Conservation (phyloP, 441 rosid species). For the Lepidium campestre region DNA sequence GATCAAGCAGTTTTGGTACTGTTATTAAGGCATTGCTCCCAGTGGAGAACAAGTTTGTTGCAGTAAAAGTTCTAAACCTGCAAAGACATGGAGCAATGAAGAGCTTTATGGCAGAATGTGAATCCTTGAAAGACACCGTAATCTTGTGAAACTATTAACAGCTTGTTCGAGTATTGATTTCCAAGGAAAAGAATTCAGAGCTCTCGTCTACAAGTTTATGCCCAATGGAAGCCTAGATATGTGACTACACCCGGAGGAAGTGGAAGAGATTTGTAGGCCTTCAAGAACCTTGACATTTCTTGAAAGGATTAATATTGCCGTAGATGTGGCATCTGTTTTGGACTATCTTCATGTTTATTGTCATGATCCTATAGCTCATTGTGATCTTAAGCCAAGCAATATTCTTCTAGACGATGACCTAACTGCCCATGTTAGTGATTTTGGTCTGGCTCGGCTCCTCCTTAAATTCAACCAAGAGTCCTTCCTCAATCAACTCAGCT, state of each 20-base stretch:
- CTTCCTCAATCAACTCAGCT: neutral
- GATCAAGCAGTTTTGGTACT: conserved; percentile 19
- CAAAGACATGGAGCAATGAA: conserved; percentile 10
- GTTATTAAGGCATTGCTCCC: conserved; percentile 13
- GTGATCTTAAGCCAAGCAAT: conserved; percentile 16
- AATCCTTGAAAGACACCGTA: conserved; percentile 8
- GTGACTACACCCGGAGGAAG: conserved; percentile 10
- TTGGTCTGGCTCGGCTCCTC: conserved; percentile 6
- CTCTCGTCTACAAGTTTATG: conserved; percentile 10
- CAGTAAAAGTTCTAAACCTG: conserved; percentile 4
- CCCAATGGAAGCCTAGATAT: conserved; percentile 7
- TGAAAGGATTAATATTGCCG: neutral
- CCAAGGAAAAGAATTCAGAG: conserved; percentile 14
- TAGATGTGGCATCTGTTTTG: conserved; percentile 14
- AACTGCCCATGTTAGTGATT: conserved; percentile 1
- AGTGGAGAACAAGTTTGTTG: neutral
- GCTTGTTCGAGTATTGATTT: conserved; percentile 15
- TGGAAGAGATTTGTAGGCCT: neutral
- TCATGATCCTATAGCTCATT: conserved; percentile 8
- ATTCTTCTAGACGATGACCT: conserved; percentile 1
- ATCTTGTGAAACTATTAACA: conserved; percentile 16
- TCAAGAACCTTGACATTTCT: conserved; percentile 8
- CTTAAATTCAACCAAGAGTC: neutral
- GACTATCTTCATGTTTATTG: conserved; percentile 12
- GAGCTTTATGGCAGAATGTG: conserved; percentile 18